Evolutionary conservation across 768 basidiomycete genomes (phyloP), one percentile per base, ranked within the genome.

Genomic region (Boletus barrowsii): DNA sequence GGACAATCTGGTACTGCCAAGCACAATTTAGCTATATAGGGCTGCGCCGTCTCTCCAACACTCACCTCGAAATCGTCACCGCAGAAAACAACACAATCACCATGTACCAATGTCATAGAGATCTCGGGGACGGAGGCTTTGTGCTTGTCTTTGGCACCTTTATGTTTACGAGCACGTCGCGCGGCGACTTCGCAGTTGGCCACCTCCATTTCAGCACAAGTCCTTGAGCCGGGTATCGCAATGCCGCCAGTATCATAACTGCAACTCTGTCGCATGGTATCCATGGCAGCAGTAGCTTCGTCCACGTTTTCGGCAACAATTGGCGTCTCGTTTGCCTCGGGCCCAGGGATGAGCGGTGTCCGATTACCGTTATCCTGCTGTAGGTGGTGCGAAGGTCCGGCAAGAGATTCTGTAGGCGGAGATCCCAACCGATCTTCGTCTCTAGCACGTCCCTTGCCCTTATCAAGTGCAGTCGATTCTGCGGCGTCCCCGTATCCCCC

Each of bases 41-140:
- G 36, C 15, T 13, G 33, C 4, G 24, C 42, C n/a, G 3, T 35
- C 47, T 35, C 18, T 7, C 44, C n/a, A 3, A 47, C 64, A 71
- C 56, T 72, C 63, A 75, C 75, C 66, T 76, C 73, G 49, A 74
- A 76, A 42, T 71, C 72, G 48, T 72, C 75, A 10, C 76, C 75
- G 3, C 9, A 58, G 7, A 76, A 62, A 37, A 76, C 43, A 2
- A 72, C 57, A 47, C 68, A 62, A 61, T 77, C 75, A 0, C 76
- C 75, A 51, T 77, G 75, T 9, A 74, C 68, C 37, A 76, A 61
- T 18, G 70, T 74, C 49, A 75, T 36, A 17, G 68, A 62, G 20
- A 70, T 62, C 42, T 60, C 49, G 14, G 62, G 62, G 9, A 47
- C 40, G 13, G 55, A 40, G 15, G 53, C 20, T 56, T 63, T 60